phyloP scores from a whole-genome alignment of 2,329 filamentous ascomycete species.

The Penicillium psychrosexuale region DNA sequence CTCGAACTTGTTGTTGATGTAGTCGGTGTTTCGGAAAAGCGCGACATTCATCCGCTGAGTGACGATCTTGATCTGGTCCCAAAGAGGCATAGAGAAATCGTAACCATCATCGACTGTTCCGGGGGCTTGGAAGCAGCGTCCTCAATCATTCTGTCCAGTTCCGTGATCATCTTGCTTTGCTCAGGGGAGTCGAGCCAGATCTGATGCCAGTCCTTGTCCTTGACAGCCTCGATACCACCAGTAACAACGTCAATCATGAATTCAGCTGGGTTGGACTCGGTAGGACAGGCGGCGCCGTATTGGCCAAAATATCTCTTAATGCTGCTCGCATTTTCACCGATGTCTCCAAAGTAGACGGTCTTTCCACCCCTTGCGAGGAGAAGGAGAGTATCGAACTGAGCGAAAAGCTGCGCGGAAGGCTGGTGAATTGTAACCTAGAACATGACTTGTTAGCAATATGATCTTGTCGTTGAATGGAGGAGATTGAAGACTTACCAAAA shows the following conservation, averaged over 20 bases:
- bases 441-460: not conserved
- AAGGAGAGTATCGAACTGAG: constrained; percentile 67
- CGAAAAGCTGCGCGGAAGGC: constrained; percentile 61
- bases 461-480: not conserved
- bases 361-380: constrained; percentile 62
- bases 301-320: constrained; percentile 64
- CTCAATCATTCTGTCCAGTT: constrained; percentile 3
- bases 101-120: constrained; percentile 9
- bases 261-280: constrained; percentile 6
- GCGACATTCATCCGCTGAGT: constrained; percentile 7
- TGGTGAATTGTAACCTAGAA: constrained; percentile 63
- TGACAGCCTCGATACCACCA: constrained; percentile 53
- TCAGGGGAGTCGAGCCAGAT: constrained; percentile 9
- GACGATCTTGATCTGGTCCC: constrained; percentile 10
- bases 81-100: constrained; percentile 9
- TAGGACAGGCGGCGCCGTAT: constrained; percentile 53
- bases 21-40: constrained; percentile 9
- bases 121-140: constrained; percentile 4
- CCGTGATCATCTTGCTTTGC: constrained; percentile 2
- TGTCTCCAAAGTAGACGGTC: constrained; percentile 64
- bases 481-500: constrained; percentile 40
- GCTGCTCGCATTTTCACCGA: constrained; percentile 60
- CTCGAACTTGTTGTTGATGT: constrained; percentile 9
- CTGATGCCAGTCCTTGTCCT: constrained; percentile 12
- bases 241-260: constrained; percentile 40